Evolutionary conservation across 106 monocot species (phyloP).

Genomic region (Platanthera zijinensis): DNA sequence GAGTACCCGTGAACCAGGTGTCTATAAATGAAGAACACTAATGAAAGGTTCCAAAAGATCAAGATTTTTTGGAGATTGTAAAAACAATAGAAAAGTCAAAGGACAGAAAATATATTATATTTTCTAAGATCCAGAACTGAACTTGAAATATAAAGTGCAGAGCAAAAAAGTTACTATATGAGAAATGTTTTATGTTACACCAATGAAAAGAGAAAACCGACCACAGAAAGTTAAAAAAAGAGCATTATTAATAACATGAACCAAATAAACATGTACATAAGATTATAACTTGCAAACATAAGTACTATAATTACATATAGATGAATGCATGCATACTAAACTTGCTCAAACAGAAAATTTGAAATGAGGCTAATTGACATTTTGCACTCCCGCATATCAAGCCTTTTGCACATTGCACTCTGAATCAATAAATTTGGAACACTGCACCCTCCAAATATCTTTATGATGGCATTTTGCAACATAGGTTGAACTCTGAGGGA

Average conservation of each 20-base stretch:
- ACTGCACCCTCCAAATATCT: too few relatives aligned
- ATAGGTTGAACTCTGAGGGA: too few relatives aligned
- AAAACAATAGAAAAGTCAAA: neutral
- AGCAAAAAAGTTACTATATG: too few relatives aligned
- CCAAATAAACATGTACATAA: neutral
- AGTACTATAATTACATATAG: too few relatives aligned
- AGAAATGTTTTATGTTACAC: too few relatives aligned
- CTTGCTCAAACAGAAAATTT: neutral
- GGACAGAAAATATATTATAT: neutral
- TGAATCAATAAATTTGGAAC: too few relatives aligned
- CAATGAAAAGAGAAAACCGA: too few relatives aligned
- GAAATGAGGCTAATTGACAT: neutral
- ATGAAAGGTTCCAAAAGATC: neutral
- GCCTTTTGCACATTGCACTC: too few relatives aligned
- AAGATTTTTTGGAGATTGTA: neutral
- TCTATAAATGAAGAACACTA: slow-evolving; percentile 18
- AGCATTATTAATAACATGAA: neutral
- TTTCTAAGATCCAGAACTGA: neutral
- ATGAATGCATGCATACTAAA: too few relatives aligned
- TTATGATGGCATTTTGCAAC: too few relatives aligned
- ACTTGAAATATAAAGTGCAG: neutral
- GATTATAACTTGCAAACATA: neutral
- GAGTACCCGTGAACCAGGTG: slow-evolving; percentile 66
- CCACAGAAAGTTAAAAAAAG: too few relatives aligned
- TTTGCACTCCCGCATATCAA: too few relatives aligned